Percentiles rank a stretch among this genome's conserved stretches.
Conservation (phyloP, 2,329 filamentous ascomycete genomes). For the Neoascochyta sp. region DNA sequence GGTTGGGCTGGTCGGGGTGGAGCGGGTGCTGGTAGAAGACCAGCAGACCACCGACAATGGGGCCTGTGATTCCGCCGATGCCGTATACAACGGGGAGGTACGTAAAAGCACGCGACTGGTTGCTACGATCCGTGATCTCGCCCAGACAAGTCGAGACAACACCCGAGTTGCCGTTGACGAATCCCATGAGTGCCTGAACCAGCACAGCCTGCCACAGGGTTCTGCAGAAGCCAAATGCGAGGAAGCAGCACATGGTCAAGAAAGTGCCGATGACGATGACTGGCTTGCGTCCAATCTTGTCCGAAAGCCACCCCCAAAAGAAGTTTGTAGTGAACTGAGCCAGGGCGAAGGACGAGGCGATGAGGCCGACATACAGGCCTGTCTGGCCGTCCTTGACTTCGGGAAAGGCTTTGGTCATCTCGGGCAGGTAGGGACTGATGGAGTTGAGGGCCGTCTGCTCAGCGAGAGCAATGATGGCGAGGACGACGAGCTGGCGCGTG, state of each 20-base stretch:
- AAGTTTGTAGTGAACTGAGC: conserved; percentile 93
- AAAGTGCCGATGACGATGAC: conserved; percentile 78
- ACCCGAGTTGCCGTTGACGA: conserved; percentile 92
- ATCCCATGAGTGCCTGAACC: conserved; percentile 85
- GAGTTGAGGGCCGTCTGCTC: conserved; percentile 97
- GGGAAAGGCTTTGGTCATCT: conserved; percentile 85
- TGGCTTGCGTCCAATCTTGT: conserved; percentile 75
- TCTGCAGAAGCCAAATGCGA: conserved; percentile 81
- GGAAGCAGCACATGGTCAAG: conserved; percentile 76
- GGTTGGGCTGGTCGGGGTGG: conserved; percentile 48
- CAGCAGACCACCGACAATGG: conserved; percentile 81
- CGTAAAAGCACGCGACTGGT: conserved; percentile 89
- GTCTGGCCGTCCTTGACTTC: conserved; percentile 68
- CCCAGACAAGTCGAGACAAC: conserved; percentile 91
- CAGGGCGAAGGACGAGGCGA: conserved; percentile 86
- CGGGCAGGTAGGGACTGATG: conserved; percentile 88
- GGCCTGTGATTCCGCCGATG: conserved; percentile 87
- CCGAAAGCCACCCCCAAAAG: conserved; percentile 81
- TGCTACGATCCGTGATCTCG: conserved; percentile 90
- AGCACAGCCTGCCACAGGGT: conserved; percentile 79
- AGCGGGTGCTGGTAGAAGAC: conserved; percentile 62
- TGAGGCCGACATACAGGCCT: conserved; percentile 83
- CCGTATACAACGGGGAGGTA: conserved; percentile 97
- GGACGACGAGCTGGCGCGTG: conserved; percentile 72
- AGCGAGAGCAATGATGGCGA: conserved; percentile 83